Percentiles rank a stretch among this genome's conserved stretches.
phyloP scores from a whole-genome alignment of 805 yeast genomes.

The Yarrowia alimentaria region DNA sequence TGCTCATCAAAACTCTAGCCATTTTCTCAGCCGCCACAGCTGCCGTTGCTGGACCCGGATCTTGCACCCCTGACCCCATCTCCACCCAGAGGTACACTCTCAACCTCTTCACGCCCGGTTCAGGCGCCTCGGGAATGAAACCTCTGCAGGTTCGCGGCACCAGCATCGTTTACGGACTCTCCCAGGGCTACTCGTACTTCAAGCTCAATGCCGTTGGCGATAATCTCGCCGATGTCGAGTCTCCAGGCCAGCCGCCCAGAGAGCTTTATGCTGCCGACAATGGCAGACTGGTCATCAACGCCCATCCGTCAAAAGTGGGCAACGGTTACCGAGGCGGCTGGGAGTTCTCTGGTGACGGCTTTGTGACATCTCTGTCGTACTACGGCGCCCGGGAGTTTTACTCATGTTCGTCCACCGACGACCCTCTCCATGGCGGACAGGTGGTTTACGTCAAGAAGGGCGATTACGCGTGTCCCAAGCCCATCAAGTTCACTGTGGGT shows the following conservation, averaged over 20 bases:
- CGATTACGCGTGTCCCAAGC: not conserved
- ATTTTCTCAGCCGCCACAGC: too few species aligned
- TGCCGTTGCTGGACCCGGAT: too few species aligned
- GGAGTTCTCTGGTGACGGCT: not conserved
- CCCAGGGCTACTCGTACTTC: not conserved
- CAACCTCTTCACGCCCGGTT: not conserved
- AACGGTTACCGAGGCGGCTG: too few species aligned
- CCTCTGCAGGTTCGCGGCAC: not conserved
- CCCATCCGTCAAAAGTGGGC: too few species aligned
- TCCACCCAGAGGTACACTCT: too few species aligned
- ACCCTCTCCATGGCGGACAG: not conserved
- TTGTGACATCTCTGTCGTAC: not conserved
- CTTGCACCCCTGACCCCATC: too few species aligned
- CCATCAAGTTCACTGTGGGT: slow-evolving; percentile 8
- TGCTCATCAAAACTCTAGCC: too few species aligned
- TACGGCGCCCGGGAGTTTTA: slow-evolving; percentile 9
- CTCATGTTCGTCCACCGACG: slow-evolving; percentile 1
- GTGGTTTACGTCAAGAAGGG: not conserved
- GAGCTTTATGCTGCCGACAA: not conserved
- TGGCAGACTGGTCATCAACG: not conserved
- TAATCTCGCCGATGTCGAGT: too few species aligned
- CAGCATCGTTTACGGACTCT: slow-evolving; percentile 4
- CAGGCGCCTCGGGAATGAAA: not conserved
- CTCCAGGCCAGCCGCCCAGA: not conserved
- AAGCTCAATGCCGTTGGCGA: too few species aligned